phyloP scores from a whole-genome alignment of 169 alveolate genomes.

The Plasmodium cynomolgi region DNA sequence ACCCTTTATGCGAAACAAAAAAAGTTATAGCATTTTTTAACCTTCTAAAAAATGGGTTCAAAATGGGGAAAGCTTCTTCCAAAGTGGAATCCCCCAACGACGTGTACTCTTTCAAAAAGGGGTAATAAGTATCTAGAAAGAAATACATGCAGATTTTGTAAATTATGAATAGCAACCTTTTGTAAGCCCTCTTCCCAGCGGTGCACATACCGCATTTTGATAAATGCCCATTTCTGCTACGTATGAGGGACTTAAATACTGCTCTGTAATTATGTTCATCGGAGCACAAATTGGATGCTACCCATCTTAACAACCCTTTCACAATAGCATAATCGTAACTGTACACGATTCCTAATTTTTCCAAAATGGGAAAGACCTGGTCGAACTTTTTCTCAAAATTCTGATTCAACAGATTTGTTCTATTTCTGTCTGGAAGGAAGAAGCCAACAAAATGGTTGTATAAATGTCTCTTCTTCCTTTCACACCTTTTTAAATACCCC shows the following conservation, averaged over 20 bases:
- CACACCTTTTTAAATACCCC: background rate
- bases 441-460: background rate
- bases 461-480: background rate
- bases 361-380: background rate
- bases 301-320: background rate
- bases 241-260: background rate
- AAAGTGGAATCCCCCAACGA: background rate
- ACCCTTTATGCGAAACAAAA: background rate
- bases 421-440: background rate
- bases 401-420: background rate
- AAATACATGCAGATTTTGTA: background rate
- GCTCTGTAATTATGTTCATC: background rate
- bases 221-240: background rate
- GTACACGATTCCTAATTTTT: slow-evolving; percentile 19
- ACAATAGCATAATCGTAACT: background rate
- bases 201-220: background rate
- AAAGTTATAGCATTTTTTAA: background rate
- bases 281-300: background rate
- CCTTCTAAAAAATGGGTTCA: background rate
- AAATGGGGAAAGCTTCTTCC: background rate
- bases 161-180: background rate
- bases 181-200: background rate
- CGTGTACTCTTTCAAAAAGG: background rate
- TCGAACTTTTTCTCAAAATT: slow-evolving; percentile 6
- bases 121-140: background rate